Conservation (phyloP, 306 rosid species). For the Luffa acutangula region DNA sequence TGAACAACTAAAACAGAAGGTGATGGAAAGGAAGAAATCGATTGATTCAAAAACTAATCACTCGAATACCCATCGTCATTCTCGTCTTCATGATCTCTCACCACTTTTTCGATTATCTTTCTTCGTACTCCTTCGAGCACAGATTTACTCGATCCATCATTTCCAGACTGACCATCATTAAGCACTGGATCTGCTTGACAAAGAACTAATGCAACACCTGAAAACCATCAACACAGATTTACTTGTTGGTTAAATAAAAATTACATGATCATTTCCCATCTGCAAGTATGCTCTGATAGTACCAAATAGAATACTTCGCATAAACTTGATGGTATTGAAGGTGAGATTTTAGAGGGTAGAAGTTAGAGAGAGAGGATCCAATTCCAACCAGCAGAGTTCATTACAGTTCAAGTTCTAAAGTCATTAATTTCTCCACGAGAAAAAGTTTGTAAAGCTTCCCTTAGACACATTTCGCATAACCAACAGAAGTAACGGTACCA, state of each 20-base stretch:
- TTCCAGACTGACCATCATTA: slow-evolving; percentile 56
- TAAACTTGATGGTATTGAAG: neutral
- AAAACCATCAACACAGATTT: neutral
- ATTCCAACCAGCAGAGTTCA: neutral
- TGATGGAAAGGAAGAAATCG: neutral
- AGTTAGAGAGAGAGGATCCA: neutral
- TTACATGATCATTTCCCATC: neutral
- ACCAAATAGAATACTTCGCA: neutral
- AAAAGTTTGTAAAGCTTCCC: neutral
- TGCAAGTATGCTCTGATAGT: neutral
- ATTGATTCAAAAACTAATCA: slow-evolving; percentile 34
- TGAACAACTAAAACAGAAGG: neutral
- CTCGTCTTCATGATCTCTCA: slow-evolving; percentile 60
- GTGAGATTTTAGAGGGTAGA: neutral
- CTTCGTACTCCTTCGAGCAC: slow-evolving; percentile 70
- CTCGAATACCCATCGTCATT: slow-evolving; percentile 66
- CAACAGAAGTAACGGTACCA: neutral
- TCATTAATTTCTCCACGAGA: neutral
- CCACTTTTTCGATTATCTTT: slow-evolving; percentile 69
- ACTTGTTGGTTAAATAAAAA: neutral
- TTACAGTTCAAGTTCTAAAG: neutral
- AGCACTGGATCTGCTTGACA: slow-evolving; percentile 91
- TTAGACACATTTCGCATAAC: neutral
- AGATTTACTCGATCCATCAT: slow-evolving; percentile 53
- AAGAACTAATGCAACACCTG: slow-evolving; percentile 84